Base-by-base conservation (phyloP, 495 filamentous ascomycete genomes). In the Diplogelasinospora grovesii region DNA sequence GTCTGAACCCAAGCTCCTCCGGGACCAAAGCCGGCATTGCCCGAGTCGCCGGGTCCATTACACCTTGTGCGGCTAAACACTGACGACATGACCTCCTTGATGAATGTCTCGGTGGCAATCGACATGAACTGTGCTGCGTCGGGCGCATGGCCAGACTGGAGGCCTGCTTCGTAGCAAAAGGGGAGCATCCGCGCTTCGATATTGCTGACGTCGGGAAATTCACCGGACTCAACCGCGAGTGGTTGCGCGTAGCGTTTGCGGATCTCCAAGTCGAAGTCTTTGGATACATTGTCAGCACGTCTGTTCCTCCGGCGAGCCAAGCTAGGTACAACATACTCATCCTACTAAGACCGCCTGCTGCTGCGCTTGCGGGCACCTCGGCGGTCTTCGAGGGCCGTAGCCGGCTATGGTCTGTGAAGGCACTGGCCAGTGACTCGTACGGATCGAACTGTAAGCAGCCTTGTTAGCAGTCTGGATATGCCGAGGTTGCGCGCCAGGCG, bases 91-190 rank as follows among this genome's bases (percentile, higher is more conserved):
- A 90, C 75, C 50, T 95, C 86, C 63, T 96, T 97, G 44, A 97
- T 81, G 53, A 83, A 95, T 0, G 83, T 88, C 60, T 98, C 90
- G 3, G 86, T 85, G 2, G 90, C 92, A 29, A 88, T 79, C 16
- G 86, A 83, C 79, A 98, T 83, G 57, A 90, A 87, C 36, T 85
- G 81, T 5, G 89, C 79, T 23, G 85, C 85, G 20, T 85, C 77
- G 5, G 79, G 56, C 5, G 75, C 66, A 45, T 85, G 77, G 3
- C 89, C 86, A 16, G 73, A 74, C n/a, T 74, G 72, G 4, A 98
- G 76, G 0, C 89, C 92, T 45, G 85, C 75, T 62, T 95, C 92
- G 63, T 94, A 95, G 63, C 87, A 95, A 48, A 96, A 92, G 7
- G 92, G 89, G 13, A 86, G 70, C 84, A 97, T 93, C 41, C 89